phyloP scores from a whole-genome alignment of 805 yeast genomes.

The Metschnikowia continentalis region DNA sequence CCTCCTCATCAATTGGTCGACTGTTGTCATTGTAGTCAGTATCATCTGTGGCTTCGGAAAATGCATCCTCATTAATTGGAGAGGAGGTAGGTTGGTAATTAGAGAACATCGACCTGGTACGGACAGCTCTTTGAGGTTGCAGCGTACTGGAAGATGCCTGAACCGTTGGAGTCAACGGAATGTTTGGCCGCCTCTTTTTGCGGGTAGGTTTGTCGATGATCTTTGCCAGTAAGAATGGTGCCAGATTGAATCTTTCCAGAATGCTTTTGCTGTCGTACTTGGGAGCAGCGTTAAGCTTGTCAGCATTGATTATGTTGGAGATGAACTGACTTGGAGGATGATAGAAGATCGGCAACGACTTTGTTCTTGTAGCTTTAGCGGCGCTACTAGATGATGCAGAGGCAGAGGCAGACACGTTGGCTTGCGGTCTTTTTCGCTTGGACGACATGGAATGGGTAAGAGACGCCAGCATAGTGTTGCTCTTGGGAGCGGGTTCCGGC shows the following conservation, averaged over 20 bases:
- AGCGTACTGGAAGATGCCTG: slow-evolving; percentile 10
- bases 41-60: slow-evolving; percentile 36
- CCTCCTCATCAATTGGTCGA: slow-evolving; percentile 20
- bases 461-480: neutral
- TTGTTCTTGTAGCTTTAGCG: slow-evolving; percentile 41
- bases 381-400: slow-evolving; percentile 19
- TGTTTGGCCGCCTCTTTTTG: slow-evolving; percentile 20
- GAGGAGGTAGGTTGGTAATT: slow-evolving; percentile 32
- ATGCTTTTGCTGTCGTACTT: slow-evolving; percentile 38
- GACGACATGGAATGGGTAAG: slow-evolving; percentile 3
- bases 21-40: slow-evolving; percentile 30
- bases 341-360: slow-evolving; percentile 39
- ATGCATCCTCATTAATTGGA: slow-evolving; percentile 39
- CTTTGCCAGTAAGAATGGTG: slow-evolving; percentile 40
- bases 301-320: slow-evolving; percentile 40
- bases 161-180: slow-evolving; percentile 16
- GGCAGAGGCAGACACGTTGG: slow-evolving; percentile 9
- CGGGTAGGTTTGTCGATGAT: slow-evolving; percentile 35
- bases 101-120: slow-evolving; percentile 42
- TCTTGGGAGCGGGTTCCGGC: slow-evolving; percentile 3
- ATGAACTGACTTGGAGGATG: slow-evolving; percentile 38
- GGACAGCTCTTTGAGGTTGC: slow-evolving; percentile 36
- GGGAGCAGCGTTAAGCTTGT: slow-evolving; percentile 35
- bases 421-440: slow-evolving; percentile 10
- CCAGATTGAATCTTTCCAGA: slow-evolving; percentile 44